Conservation (phyloP, 2,329 filamentous ascomycete species). For the Harringtonia lauricola region DNA sequence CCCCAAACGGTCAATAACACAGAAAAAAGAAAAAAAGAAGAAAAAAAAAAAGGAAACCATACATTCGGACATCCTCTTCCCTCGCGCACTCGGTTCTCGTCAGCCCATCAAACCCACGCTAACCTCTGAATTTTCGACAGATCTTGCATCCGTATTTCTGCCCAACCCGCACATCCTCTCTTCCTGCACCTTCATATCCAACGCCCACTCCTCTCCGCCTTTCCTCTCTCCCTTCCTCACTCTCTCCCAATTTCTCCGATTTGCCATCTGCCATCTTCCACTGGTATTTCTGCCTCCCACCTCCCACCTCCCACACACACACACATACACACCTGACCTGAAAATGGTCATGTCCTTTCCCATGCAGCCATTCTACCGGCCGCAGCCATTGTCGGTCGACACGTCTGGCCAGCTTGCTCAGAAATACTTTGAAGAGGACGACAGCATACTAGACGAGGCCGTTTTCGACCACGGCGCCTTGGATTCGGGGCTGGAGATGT, state of each 20-base stretch:
- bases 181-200: background rate
- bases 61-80: background rate
- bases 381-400: conserved; percentile 40
- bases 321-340: background rate
- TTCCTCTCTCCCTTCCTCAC: background rate
- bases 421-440: conserved; percentile 49
- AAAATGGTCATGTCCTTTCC: conserved; percentile 40
- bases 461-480: conserved; percentile 47
- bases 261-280: background rate
- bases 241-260: background rate
- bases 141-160: conserved; percentile 6
- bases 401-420: conserved; percentile 30
- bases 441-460: conserved; percentile 48
- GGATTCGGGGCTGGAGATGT: conserved; percentile 53
- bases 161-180: conserved; percentile 5
- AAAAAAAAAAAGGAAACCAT: background rate
- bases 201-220: background rate
- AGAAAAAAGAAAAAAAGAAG: background rate
- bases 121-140: conserved; percentile 9
- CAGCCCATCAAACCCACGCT: conserved; percentile 8
- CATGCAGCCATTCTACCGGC: conserved; percentile 41
- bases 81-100: background rate
- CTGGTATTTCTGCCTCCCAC: background rate
- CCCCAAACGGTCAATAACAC: too few relatives aligned
- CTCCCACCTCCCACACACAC: background rate